These are phyloP conservation scores for Juglanconis oblonga DNA, from an alignment of 2,329 filamentous ascomycete genomes.

Conservation along the genomic window DNA sequence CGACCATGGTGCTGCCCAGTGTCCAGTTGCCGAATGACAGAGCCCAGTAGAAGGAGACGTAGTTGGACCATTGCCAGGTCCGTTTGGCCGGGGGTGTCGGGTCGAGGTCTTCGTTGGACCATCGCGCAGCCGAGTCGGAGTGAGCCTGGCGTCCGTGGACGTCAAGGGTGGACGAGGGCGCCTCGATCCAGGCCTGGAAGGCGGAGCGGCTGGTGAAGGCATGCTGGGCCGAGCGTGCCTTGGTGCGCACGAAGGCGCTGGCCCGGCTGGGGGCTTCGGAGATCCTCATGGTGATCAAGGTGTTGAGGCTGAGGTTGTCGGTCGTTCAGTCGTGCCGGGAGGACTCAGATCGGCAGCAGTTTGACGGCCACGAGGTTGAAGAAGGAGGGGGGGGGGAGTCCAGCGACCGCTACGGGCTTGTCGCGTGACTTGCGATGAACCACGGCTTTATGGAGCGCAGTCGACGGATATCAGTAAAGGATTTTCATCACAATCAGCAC, in stretches of 20 bases:
- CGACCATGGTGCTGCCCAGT: conserved; percentile 32
- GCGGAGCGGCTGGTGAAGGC: conserved; percentile 8
- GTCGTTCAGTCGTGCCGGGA: not conserved
- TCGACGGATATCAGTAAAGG: not conserved
- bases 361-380: not conserved
- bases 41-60: conserved; percentile 36
- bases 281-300: conserved; percentile 4
- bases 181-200: conserved; percentile 13
- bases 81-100: conserved; percentile 35
- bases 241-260: conserved; percentile 3
- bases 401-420: not conserved
- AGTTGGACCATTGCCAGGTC: conserved; percentile 39
- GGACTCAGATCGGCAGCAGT: not conserved
- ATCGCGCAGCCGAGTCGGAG: not conserved
- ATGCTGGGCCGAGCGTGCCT: conserved; percentile 3
- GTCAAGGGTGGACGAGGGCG: conserved; percentile 3
- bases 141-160: not conserved
- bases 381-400: not conserved
- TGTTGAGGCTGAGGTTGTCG: not conserved
- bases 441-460: no score
- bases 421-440: not conserved
- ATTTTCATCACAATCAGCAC: not conserved
- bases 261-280: conserved; percentile 5
- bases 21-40: conserved; percentile 41
- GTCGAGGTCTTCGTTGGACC: conserved; percentile 28